A percentile compares a stretch with the other conserved stretches of the same genome.
phyloP scores from a whole-genome alignment of 2,329 filamentous ascomycete genomes.

The Nemania bipapillata region DNA sequence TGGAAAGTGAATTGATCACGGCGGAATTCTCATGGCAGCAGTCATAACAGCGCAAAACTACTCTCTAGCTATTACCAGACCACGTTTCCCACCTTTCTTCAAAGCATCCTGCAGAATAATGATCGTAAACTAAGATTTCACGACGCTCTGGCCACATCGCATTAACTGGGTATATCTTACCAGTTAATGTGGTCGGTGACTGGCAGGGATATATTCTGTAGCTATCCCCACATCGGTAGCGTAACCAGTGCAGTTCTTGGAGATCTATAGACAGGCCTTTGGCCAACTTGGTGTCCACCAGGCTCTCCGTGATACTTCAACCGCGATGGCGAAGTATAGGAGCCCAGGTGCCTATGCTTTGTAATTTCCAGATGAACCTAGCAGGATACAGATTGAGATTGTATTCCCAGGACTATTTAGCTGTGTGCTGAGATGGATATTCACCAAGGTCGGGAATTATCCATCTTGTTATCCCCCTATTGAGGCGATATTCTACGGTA shows the following conservation, averaged over 20 bases:
- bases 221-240: too few species aligned
- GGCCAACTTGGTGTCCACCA: conserved; percentile 74
- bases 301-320: conserved; percentile 77
- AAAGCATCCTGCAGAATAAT: too few species aligned
- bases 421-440: conserved; percentile 69
- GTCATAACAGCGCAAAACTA: too few species aligned
- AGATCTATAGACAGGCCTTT: conserved; percentile 71
- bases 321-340: conserved; percentile 67
- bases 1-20: neutral
- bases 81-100: conserved; percentile 61
- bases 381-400: conserved; percentile 75
- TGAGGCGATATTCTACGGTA: conserved; percentile 76
- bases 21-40: neutral
- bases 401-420: conserved; percentile 73
- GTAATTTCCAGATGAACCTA: conserved; percentile 78
- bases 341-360: conserved; percentile 68
- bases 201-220: conserved; percentile 45
- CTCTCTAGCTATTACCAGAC: conserved; percentile 57
- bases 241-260: conserved; percentile 73
- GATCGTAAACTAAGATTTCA: conserved; percentile 73
- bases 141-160: conserved; percentile 67
- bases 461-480: conserved; percentile 71
- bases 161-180: conserved; percentile 66
- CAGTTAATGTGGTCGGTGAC: conserved; percentile 52
- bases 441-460: conserved; percentile 72